A percentile compares a stretch with the other conserved stretches of the same genome.
These are phyloP conservation scores for Tulasnella sp. DNA, from an alignment of 768 basidiomycete genomes.

Conservation along the genomic window DNA sequence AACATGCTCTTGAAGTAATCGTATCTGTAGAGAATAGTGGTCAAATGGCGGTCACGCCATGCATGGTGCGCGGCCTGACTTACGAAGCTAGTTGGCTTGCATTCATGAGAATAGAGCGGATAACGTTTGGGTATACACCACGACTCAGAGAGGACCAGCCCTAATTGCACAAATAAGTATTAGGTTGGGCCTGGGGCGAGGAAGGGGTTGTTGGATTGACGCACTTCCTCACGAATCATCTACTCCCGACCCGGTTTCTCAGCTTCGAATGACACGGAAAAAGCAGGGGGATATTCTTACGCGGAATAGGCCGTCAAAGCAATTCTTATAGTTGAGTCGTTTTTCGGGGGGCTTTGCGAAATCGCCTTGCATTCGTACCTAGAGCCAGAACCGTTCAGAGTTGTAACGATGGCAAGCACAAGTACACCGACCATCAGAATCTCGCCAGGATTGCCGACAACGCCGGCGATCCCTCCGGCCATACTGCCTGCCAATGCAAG, in stretches of 20 bases:
- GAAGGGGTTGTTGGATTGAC: neutral
- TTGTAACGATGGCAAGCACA: neutral
- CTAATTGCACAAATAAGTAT: neutral
- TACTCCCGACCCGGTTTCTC: conserved; percentile 33
- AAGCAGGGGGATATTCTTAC: conserved; percentile 40
- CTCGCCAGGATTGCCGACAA: conserved; percentile 87
- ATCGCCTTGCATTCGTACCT: conserved; percentile 82
- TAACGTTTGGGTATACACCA: conserved; percentile 77
- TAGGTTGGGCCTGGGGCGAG: neutral
- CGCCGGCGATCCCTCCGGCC: conserved; percentile 80
- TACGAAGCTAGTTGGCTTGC: conserved; percentile 86
- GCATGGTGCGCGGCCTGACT: conserved; percentile 29
- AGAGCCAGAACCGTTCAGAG: conserved; percentile 24
- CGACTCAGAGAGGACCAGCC: conserved; percentile 65
- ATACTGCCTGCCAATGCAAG: conserved; percentile 75
- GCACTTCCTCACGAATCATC: conserved; percentile 76
- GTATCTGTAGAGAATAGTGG: conserved; percentile 43
- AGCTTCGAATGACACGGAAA: neutral
- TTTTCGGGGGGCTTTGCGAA: conserved; percentile 83
- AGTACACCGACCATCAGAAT: conserved; percentile 14
- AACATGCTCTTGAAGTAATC: conserved; percentile 88
- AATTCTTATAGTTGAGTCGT: conserved; percentile 83
- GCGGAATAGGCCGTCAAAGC: conserved; percentile 77
- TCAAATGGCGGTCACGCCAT: neutral
- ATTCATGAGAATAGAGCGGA: conserved; percentile 83